Evolutionary conservation across 202 grass and related monocot species (phyloP).

Genomic region (Eragrostis tef): DNA sequence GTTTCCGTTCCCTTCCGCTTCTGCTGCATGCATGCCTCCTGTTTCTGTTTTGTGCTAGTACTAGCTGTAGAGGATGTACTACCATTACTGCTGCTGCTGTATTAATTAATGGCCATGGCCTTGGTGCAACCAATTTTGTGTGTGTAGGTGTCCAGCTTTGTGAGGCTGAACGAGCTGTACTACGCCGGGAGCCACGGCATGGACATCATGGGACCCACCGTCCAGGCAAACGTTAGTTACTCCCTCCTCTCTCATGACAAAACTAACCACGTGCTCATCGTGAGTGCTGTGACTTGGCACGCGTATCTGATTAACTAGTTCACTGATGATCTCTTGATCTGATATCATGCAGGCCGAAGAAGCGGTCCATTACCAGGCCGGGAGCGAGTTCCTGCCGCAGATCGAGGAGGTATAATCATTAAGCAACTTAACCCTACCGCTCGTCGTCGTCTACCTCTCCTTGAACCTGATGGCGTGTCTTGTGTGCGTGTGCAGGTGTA

Average conservation of each 20-base stretch:
- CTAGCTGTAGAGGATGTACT: background rate
- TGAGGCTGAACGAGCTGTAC: slow-evolving; percentile 69
- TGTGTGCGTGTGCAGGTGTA: slow-evolving; percentile 39
- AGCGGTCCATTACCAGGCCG: slow-evolving; percentile 24
- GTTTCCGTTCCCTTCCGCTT: background rate
- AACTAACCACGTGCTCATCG: background rate
- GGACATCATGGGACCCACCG: slow-evolving; percentile 73
- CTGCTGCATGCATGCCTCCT: background rate
- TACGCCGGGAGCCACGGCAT: slow-evolving; percentile 97
- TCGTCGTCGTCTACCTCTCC: background rate
- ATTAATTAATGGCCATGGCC: slow-evolving; percentile 18
- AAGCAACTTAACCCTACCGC: background rate
- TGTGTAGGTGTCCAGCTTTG: slow-evolving; percentile 59
- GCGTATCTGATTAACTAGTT: background rate
- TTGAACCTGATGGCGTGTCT: background rate
- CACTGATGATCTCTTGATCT: background rate
- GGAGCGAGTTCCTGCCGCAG: slow-evolving; percentile 25
- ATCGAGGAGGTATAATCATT: slow-evolving; percentile 22
- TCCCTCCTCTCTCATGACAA: background rate
- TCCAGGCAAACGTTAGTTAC: slow-evolving; percentile 42
- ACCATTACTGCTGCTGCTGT: background rate
- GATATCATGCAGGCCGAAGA: background rate
- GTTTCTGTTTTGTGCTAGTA: background rate
- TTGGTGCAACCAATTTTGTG: slow-evolving; percentile 20
- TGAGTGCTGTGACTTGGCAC: background rate